Percentiles rank a stretch among this genome's conserved stretches.
Evolutionary conservation across 257 asterid species (phyloP).

Genomic region (Asclepias syriaca): DNA sequence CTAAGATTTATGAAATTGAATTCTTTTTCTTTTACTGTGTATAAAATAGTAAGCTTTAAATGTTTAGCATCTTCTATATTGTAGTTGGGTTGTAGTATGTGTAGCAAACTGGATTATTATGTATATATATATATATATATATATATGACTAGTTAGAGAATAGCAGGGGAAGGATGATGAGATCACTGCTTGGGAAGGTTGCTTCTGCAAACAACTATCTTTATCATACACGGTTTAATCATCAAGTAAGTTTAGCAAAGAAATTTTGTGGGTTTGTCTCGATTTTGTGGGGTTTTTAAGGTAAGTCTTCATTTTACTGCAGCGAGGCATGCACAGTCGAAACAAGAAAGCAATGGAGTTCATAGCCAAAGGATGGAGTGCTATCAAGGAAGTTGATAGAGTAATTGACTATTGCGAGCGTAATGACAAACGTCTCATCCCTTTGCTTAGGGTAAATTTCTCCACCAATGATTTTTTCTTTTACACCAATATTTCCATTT

Average conservation of each 20-base stretch:
- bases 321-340: slow-evolving; percentile 86
- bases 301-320: slow-evolving; percentile 3
- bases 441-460: slow-evolving; percentile 57
- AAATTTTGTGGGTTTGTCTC: background rate
- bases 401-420: slow-evolving; percentile 80
- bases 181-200: slow-evolving; percentile 33
- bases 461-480: slow-evolving; percentile 2
- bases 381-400: slow-evolving; percentile 87
- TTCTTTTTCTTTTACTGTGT: too few species aligned
- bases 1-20: too few species aligned
- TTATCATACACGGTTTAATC: slow-evolving; percentile 32
- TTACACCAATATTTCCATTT: background rate
- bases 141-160: background rate
- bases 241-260: slow-evolving; percentile 31
- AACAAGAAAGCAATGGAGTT: slow-evolving; percentile 80
- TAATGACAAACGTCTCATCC: slow-evolving; percentile 78
- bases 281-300: slow-evolving; percentile 1
- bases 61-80: too few species aligned
- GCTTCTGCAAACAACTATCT: slow-evolving; percentile 19
- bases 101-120: background rate
- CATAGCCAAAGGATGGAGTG: slow-evolving; percentile 86
- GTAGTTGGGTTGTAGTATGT: background rate
- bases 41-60: too few species aligned
- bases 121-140: too few species aligned
- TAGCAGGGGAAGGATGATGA: slow-evolving; percentile 34